Conservation (phyloP, 495 filamentous ascomycete genomes). For the Annulohypoxylon maeteangense region DNA sequence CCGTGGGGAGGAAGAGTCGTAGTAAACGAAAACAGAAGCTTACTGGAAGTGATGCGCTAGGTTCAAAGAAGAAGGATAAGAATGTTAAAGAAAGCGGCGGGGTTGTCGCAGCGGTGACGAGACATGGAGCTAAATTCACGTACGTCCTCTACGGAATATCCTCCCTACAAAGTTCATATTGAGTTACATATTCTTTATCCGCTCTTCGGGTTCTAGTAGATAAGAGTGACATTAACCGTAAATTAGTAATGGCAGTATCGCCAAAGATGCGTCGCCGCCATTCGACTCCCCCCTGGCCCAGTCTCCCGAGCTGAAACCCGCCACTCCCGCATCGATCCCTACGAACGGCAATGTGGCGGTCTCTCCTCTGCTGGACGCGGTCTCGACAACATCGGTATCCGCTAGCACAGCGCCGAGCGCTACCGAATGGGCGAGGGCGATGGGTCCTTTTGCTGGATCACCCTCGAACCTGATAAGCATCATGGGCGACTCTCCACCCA, state of each 20-base stretch:
- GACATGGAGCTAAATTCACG: conserved; percentile 62
- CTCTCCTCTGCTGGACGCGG: conserved; percentile 57
- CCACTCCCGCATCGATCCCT: conserved; percentile 47
- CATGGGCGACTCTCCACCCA: conserved; percentile 64
- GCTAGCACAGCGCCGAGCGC: conserved; percentile 60
- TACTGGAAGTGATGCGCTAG: conserved; percentile 48
- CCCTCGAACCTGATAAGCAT: conserved; percentile 65
- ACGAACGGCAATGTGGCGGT: conserved; percentile 51
- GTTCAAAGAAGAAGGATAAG: conserved; percentile 62
- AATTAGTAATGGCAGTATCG: conserved; percentile 39
- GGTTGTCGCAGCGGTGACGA: conserved; percentile 64
- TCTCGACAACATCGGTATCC: conserved; percentile 57
- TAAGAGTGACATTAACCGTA: conserved; percentile 41
- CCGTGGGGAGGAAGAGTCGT: conserved; percentile 43
- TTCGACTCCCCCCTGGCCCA: conserved; percentile 52
- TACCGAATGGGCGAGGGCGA: conserved; percentile 64
- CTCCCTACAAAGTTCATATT: not conserved
- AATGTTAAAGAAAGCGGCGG: conserved; percentile 63
- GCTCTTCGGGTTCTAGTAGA: not conserved
- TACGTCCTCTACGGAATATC: conserved; percentile 43
- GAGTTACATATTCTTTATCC: not conserved
- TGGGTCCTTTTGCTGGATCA: conserved; percentile 62
- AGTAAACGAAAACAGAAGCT: conserved; percentile 46
- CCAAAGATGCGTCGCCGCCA: conserved; percentile 52
- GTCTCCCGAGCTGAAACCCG: conserved; percentile 57